Percentiles rank a stretch among this genome's conserved stretches.
phyloP scores from a whole-genome alignment of 2,329 filamentous ascomycete genomes.

The Neopestalotiopsis sp. region DNA sequence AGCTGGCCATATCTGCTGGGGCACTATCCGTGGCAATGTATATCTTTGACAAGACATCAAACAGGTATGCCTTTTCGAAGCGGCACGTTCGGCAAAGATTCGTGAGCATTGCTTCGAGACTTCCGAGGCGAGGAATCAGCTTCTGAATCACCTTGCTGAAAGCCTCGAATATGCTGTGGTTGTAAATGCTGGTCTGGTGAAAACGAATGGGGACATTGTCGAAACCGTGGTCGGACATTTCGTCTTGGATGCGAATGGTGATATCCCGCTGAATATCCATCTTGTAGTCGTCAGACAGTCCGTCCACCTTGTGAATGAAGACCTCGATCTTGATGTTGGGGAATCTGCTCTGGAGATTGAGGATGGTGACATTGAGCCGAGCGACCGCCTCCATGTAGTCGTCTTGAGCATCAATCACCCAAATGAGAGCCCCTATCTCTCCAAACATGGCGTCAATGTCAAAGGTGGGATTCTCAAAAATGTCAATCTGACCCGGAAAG shows the following conservation, averaged over 20 bases:
- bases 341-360: constrained; percentile 86
- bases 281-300: constrained; percentile 95
- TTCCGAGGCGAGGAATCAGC: constrained; percentile 89
- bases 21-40: constrained; percentile 97
- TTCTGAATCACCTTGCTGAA: constrained; percentile 99
- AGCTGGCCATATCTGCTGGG: constrained; percentile 92
- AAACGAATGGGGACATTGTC: constrained; percentile 94
- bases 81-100: constrained; percentile 91
- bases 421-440: constrained; percentile 92
- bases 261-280: constrained; percentile 96
- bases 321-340: constrained; percentile 97
- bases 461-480: constrained; percentile 85
- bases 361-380: constrained; percentile 85
- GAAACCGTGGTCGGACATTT: constrained; percentile 89
- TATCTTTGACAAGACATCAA: constrained; percentile 97
- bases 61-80: constrained; percentile 97
- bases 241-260: constrained; percentile 93
- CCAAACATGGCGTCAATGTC: constrained; percentile 94
- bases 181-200: constrained; percentile 97
- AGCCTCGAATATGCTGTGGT: constrained; percentile 97
- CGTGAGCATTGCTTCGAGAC: constrained; percentile 91
- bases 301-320: constrained; percentile 98
- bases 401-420: constrained; percentile 98
- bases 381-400: constrained; percentile 93
- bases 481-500: constrained; percentile 91